These are phyloP conservation scores for Poronia punctata DNA, from an alignment of 495 filamentous ascomycete species.

Conservation along the genomic window DNA sequence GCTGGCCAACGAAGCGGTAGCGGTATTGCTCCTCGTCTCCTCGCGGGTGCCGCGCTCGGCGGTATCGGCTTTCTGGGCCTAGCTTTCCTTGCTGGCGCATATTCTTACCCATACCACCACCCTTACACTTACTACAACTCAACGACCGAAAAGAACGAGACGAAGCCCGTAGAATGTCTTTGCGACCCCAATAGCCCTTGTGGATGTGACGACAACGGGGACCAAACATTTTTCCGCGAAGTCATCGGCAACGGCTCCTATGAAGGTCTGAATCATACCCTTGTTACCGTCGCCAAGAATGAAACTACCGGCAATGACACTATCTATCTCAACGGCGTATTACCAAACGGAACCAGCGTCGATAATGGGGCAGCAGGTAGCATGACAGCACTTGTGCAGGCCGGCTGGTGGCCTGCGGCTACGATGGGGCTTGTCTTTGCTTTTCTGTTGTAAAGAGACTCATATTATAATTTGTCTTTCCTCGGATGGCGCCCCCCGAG, in stretches of 20 bases:
- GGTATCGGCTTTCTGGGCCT: conserved; percentile 49
- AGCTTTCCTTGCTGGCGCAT: conserved; percentile 57
- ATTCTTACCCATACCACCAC: conserved; percentile 59
- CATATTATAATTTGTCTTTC: neutral
- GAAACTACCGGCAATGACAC: conserved; percentile 51
- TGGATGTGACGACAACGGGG: conserved; percentile 67
- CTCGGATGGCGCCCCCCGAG: too few species aligned
- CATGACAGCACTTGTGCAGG: conserved; percentile 31
- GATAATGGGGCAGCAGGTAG: conserved; percentile 41
- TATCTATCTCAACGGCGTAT: conserved; percentile 76
- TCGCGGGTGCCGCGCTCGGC: conserved; percentile 51
- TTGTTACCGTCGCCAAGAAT: conserved; percentile 59
- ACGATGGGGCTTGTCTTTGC: conserved; percentile 47
- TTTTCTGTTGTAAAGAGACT: conserved; percentile 13
- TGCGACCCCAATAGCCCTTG: conserved; percentile 67
- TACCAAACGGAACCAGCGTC: conserved; percentile 77
- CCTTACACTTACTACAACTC: conserved; percentile 58
- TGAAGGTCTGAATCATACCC: conserved; percentile 50
- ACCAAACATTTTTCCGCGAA: conserved; percentile 49
- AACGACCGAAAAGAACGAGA: conserved; percentile 52
- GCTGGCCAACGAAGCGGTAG: conserved; percentile 55
- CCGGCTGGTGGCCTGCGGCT: conserved; percentile 54
- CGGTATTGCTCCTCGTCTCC: conserved; percentile 48
- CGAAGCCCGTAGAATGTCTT: conserved; percentile 63
- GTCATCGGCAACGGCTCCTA: conserved; percentile 62